A percentile compares a stretch with the other conserved stretches of the same genome.
Conservation (phyloP, 2,329 filamentous ascomycete species). For the Raffaelea albimanens region DNA sequence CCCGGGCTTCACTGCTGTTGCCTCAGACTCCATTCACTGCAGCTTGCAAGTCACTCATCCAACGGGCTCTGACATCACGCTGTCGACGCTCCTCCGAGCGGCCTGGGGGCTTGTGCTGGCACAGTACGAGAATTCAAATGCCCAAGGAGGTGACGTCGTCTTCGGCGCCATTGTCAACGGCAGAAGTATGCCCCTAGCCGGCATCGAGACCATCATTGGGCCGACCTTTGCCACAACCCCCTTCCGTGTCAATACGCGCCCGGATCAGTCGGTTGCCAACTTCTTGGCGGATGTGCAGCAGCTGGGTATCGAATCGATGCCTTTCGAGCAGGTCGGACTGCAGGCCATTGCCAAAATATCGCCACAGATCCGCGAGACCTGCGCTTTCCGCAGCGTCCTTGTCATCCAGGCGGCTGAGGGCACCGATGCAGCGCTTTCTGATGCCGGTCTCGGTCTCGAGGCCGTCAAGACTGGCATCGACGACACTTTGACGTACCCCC, state of each 20-base stretch:
- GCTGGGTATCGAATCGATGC: conserved; percentile 28
- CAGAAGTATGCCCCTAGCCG: conserved; percentile 29
- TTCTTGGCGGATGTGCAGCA: conserved; percentile 23
- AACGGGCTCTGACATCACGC: no score
- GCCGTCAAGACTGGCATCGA: no score
- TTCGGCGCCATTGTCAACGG: conserved; percentile 46
- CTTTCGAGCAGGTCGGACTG: conserved; percentile 54
- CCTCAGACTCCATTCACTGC: no score
- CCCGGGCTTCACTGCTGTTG: no score
- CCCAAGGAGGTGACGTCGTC: conserved; percentile 39
- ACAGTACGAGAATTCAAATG: no score
- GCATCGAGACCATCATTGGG: conserved; percentile 48
- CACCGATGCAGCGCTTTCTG: no score
- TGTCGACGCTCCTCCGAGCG: conserved; percentile 45
- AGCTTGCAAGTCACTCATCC: no score
- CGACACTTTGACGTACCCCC: no score
- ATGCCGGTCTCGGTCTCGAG: no score
- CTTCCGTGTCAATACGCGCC: background rate
- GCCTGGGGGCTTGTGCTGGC: conserved; percentile 49
- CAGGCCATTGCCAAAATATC: conserved; percentile 55
- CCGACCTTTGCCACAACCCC: conserved; percentile 12
- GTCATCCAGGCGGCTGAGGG: no score
- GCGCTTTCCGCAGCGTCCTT: no score
- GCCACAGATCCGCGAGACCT: no score
- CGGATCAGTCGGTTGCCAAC: conserved; percentile 31